Evolutionary conservation across 2,329 filamentous ascomycete genomes (phyloP).

Genomic region (Ilyonectria sp.): DNA sequence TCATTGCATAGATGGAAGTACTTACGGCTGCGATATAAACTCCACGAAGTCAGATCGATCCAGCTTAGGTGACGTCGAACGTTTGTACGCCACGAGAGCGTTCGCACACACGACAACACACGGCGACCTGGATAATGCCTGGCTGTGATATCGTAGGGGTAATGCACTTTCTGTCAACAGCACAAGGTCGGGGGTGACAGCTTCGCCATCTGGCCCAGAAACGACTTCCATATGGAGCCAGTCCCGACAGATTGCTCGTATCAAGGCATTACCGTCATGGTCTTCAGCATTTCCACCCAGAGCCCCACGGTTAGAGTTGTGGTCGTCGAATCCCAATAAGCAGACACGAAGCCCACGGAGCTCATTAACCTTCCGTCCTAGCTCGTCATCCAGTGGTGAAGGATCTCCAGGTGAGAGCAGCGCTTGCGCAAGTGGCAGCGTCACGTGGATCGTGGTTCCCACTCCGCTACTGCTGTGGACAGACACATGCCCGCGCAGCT

Average conservation of each 20-base stretch:
- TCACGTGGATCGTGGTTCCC: constrained; percentile 55
- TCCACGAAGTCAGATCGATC: constrained; percentile 50
- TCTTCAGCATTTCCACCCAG: neutral
- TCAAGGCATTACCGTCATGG: constrained; percentile 21
- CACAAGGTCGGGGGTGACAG: constrained; percentile 46
- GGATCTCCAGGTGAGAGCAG: neutral
- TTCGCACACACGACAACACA: constrained; percentile 54
- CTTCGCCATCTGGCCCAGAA: constrained; percentile 7
- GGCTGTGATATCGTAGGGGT: constrained; percentile 4
- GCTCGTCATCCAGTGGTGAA: neutral
- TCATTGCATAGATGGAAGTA: neutral
- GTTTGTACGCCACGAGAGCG: constrained; percentile 49
- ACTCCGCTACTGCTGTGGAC: constrained; percentile 62
- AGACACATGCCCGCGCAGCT: constrained; percentile 71
- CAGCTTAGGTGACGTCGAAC: constrained; percentile 38
- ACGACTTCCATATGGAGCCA: constrained; percentile 44
- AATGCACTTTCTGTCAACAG: constrained; percentile 42
- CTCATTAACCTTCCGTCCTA: neutral
- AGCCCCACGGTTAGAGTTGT: neutral
- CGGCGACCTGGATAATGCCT: constrained; percentile 36
- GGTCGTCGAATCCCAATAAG: neutral
- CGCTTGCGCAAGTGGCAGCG: neutral
- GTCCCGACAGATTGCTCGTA: constrained; percentile 36
- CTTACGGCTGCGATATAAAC: constrained; percentile 57
- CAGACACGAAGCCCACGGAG: constrained; percentile 6